Conservation (phyloP, 495 filamentous ascomycete genomes). For the Penicillium ochrochloron region DNA sequence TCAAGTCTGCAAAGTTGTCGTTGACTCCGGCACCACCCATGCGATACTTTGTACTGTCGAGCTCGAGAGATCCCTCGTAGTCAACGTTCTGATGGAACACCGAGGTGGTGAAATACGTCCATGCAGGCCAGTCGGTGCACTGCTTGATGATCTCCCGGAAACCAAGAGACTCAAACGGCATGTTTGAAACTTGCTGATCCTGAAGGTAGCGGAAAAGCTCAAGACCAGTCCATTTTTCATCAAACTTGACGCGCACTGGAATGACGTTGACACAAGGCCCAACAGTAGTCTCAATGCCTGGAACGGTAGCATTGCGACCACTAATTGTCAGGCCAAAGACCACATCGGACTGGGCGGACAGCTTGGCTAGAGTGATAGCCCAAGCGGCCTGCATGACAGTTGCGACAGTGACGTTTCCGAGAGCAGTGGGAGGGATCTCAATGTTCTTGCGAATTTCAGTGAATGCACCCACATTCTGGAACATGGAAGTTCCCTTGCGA, state of each 20-base stretch:
- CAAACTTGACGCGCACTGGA: slow-evolving; percentile 59
- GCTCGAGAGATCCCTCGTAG: slow-evolving; percentile 45
- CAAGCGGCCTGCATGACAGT: slow-evolving; percentile 63
- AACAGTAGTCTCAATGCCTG: slow-evolving; percentile 57
- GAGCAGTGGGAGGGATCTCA: slow-evolving; percentile 42
- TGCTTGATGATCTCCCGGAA: slow-evolving; percentile 62
- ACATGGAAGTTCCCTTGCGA: slow-evolving; percentile 42
- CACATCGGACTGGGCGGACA: slow-evolving; percentile 55
- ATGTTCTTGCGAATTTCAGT: slow-evolving; percentile 46
- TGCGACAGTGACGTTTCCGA: slow-evolving; percentile 57
- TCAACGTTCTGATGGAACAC: slow-evolving; percentile 56
- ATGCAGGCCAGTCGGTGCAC: slow-evolving; percentile 63
- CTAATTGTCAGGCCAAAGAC: slow-evolving; percentile 60
- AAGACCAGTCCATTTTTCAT: slow-evolving; percentile 51
- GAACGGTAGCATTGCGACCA: slow-evolving; percentile 59
- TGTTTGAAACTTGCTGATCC: slow-evolving; percentile 61
- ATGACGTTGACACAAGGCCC: slow-evolving; percentile 65
- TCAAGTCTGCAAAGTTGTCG: slow-evolving; percentile 57
- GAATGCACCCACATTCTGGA: slow-evolving; percentile 43
- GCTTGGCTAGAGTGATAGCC: slow-evolving; percentile 56
- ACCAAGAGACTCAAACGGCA: slow-evolving; percentile 62
- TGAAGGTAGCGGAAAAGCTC: slow-evolving; percentile 61
- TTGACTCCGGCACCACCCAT: slow-evolving; percentile 55
- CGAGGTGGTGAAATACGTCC: slow-evolving; percentile 52
- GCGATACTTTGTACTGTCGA: slow-evolving; percentile 53